These are phyloP conservation scores for Penicillium salamii DNA, from an alignment of 495 filamentous ascomycete species.

Conservation along the genomic window DNA sequence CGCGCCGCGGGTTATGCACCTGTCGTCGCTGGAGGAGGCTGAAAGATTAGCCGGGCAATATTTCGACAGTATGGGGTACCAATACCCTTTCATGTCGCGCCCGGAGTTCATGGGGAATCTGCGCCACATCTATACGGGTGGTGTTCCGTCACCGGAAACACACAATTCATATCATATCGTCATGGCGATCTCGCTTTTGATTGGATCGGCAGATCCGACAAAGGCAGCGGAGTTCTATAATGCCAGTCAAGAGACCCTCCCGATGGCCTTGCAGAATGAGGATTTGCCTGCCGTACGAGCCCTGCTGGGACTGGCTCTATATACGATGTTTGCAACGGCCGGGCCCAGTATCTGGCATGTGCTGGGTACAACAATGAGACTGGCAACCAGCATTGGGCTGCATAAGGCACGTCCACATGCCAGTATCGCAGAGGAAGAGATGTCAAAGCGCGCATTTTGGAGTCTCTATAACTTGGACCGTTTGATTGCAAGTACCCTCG, in stretches of 20 bases:
- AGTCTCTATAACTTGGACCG: constrained; percentile 53
- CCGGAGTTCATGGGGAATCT: constrained; percentile 36
- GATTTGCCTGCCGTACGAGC: constrained; percentile 44
- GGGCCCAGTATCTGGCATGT: constrained; percentile 55
- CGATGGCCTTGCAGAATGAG: constrained; percentile 41
- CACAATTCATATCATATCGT: constrained; percentile 44
- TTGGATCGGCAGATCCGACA: constrained; percentile 32
- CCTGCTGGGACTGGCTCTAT: constrained; percentile 47
- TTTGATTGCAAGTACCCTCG: constrained; percentile 48
- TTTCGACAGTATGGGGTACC: constrained; percentile 45
- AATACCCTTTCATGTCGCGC: constrained; percentile 44
- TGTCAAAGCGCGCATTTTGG: constrained; percentile 52
- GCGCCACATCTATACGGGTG: constrained; percentile 39
- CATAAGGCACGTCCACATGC: constrained; percentile 41
- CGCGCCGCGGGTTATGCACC: constrained; percentile 35
- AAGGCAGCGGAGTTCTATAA: constrained; percentile 41
- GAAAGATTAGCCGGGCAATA: constrained; percentile 36
- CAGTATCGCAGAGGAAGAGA: constrained; percentile 41
- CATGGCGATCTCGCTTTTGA: constrained; percentile 39
- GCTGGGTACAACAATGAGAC: constrained; percentile 44
- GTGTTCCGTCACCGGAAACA: constrained; percentile 33
- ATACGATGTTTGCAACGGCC: constrained; percentile 49
- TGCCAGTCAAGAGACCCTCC: constrained; percentile 38
- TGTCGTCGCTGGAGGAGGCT: constrained; percentile 41
- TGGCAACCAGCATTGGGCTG: constrained; percentile 48